Evolutionary conservation across 2,329 filamentous ascomycete genomes (phyloP), one percentile per base, ranked within the genome.

Genomic region (Aspergillus ustus): DNA sequence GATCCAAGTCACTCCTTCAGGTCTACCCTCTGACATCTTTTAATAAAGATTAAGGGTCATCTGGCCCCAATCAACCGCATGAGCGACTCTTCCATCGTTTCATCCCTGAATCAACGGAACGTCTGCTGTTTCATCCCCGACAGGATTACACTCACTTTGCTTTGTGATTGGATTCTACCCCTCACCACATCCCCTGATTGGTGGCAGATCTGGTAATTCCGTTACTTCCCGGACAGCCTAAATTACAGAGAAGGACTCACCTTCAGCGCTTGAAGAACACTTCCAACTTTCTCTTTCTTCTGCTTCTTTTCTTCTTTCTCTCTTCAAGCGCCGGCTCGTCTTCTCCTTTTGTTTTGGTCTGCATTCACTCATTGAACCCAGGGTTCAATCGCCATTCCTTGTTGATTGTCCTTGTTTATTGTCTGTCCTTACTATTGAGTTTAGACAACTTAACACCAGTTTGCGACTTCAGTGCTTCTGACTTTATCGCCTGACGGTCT

Each of bases 401-500:
- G 34, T 52, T 64, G 63, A 60, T 57, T 55, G 17, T 61, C 58
- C 40, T 58, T 62, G 25, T 45, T 44, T 51, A 29, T 29, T 63
- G 56, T 50, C 13, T 45, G 29, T 37, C 34, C 13, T 43, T 29
- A 25, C 25, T 25, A 9, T 48, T 31, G 34, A 40, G 11, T 40
- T 40, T 40, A 40, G 5, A 11, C 34, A 15, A 13, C 11, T 25
- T 15, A 13, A 40, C 34, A 40, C 34, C 34, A 13, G 34, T 40
- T 15, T 40, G 11, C 34, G 34, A 13, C 34, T 40, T 40, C 11
- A 40, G 34, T 40, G 20, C 58, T 54, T 56, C 59, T 60, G 59
- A 67, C 56, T 20, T n/a, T 37, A 40, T 62, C 66, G 56, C 57
- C 64, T 66, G 64, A 66, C 65, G 45, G 8, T 19, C 3, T 9